phyloP scores from a whole-genome alignment of 1,284 basidiomycete species.

The Fomitopsis betulina region DNA sequence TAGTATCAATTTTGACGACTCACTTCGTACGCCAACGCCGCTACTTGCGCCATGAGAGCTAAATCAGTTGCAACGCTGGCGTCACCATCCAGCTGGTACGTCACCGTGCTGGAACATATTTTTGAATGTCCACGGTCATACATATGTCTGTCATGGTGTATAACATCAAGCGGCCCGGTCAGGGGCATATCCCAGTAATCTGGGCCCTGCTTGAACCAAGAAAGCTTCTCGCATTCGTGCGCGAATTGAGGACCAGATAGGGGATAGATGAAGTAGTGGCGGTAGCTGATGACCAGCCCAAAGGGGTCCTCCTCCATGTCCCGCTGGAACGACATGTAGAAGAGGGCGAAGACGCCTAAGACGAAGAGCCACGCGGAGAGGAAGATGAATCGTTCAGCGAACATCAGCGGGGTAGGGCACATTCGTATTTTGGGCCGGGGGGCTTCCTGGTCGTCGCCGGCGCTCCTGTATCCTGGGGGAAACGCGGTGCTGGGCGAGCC shows the following conservation, averaged over 20 bases:
- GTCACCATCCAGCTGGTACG: constrained; percentile 64
- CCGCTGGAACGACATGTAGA: constrained; percentile 44
- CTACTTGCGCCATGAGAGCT: constrained; percentile 60
- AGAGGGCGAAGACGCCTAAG: constrained; percentile 44
- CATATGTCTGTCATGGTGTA: constrained; percentile 37
- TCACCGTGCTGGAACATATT: constrained; percentile 56
- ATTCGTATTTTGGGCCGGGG: not conserved
- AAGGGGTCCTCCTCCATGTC: constrained; percentile 24
- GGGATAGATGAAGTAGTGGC: constrained; percentile 56
- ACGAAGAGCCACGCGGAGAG: constrained; percentile 43
- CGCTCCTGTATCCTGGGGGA: constrained; percentile 36
- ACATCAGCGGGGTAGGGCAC: constrained; percentile 8
- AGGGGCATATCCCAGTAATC: constrained; percentile 48
- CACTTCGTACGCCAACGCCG: constrained; percentile 62
- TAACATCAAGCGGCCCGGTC: constrained; percentile 37
- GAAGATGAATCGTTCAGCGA: constrained; percentile 27
- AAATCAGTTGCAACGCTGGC: constrained; percentile 61
- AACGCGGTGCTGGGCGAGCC: constrained; percentile 40
- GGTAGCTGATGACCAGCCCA: constrained; percentile 45
- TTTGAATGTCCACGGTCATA: constrained; percentile 25
- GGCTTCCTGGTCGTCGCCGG: constrained; percentile 32
- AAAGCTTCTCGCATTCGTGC: constrained; percentile 48
- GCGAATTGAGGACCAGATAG: constrained; percentile 51
- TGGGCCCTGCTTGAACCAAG: constrained; percentile 46
- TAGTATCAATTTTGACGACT: constrained; percentile 9